Evolutionary conservation across 306 rosid genomes (phyloP), one percentile per base, ranked within the genome.

Genomic region (Castanea crenata): DNA sequence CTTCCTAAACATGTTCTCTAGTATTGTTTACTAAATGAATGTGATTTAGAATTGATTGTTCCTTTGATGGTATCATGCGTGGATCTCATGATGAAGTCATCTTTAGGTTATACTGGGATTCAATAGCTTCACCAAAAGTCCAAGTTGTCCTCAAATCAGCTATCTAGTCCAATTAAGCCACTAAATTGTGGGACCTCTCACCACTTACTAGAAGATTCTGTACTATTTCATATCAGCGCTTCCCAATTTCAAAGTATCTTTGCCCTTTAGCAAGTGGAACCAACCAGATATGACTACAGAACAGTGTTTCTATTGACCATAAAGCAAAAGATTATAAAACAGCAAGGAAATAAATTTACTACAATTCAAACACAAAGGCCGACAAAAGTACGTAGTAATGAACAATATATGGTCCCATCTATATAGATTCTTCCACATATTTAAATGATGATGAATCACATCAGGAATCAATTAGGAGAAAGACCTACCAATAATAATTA

Each of bases 361-460:
- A 46, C 76, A 86, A 77, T 46, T 84, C 79, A 55, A 81, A 77
- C 68, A 86, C 57, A 58, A 79, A 85, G 83, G 83, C 67, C 78
- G 71, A 82, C 38, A 57, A 55, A 32, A 85, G 86, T 83, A 77
- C 86, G 80, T 35, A 23, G 69, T 75, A 86, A 80, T 80, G 85
- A 89, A 81, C 82, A 83, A 69, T 74, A 74, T 69, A 65, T 62
- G 87, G 82, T 83, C 91, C 88, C 88, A 83, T 76, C 77, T 52
- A 80, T 67, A 82, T 79, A 72, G 78, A 78, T 82, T 81, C 83
- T 87, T 80, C 84, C 84, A 79, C 82, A 75, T 77, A 80, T 73
- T 89, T 74, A 84, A 89, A 87, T 81, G 83, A 81, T 79, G 85
- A 89, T 80, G 87, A 87, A 90, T 88, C 87, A 84, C 81, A 79